Base-by-base conservation (phyloP, 257 asterid genomes). In the Haberlea rhodopensis region DNA sequence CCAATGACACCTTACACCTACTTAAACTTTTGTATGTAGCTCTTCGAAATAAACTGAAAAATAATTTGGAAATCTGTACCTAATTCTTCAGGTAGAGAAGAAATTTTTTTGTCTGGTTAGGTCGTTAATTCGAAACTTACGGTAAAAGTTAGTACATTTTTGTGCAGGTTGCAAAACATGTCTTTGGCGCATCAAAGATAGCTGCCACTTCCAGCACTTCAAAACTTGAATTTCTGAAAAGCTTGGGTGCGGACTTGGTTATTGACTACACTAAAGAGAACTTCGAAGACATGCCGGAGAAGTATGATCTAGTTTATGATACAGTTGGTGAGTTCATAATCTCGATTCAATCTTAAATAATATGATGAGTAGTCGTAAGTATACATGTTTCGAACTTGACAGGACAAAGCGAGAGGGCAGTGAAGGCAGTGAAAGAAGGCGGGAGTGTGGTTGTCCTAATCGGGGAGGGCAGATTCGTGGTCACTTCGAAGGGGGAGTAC, bases 401-500 rank as follows among this genome's bases (percentile, higher is more conserved):
- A 91, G 98, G 98, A 62, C 95, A 85, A 70, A 77, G 96, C 7
- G 96, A 85, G 45, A 83, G 62, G 85, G 98, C 98, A 0, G 89
- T 66, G 11, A 91, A 91, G 82, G 96, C 54, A 18, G 80, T 91
- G 73, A 88, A 91, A 60, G 95, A 85, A 83, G 98, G 96, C 0
- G 98, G 96, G 11, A 88, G 79, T 6, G 95, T 84, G 10, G 94
- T 85, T 5, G 86, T 82, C 46, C 75, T 91, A 57, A 85, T 95
- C 0, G 97, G 98, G 11, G 86, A 94, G 2, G 95, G 74, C 79
- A 76, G 94, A 68, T 91, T 86, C 37, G 87, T 91, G 52, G 88
- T 88, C 10, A 88, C 98, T 21, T 88, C 96, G 15, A 86, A 74
- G 1, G 95, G 88, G 13, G 91, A 82, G 48, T 68, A 72, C 16